Base-by-base conservation (phyloP, 768 basidiomycete species). In the Tylopilus balloui region DNA sequence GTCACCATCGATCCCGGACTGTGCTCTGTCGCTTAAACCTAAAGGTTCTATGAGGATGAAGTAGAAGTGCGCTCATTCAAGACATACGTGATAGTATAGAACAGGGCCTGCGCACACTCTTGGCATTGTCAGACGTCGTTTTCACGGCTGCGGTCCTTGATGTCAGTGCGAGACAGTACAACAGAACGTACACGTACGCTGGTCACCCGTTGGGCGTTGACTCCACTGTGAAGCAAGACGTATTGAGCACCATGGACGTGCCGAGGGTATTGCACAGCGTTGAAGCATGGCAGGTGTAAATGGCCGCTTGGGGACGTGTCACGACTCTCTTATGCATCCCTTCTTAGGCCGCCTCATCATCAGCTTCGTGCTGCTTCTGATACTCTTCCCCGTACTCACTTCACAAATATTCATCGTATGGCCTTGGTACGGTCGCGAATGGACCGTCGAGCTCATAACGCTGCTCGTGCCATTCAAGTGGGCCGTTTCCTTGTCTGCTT, bases 381-480 rank as follows among this genome's bases (percentile, higher is more conserved):
- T 92, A 37, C 78, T 74, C 44, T 98, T 97, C 68, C 92, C 97
- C 55, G 80, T 89, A 2, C 90, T 91, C 66, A 86, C 88, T 6
- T 82, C 86, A 2, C 95, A 98, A 67, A 78, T 92, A 58, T 93
- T 88, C 69, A 75, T 97, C 51, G 82, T 96, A 64, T 81, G 81
- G 91, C 92, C 92, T 19, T 96, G 91, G 91, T 95, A 94, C 61
- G 90, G 92, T 34, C 68, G 77, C 31, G 83, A 69, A 42, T 54
- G 89, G 53, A 84, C 89, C 13, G 69, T 88, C 35, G 83, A 92
- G 60, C 80, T 95, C 38, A 52, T 95, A 32, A 71, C 67, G 19
- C 75, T 94, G n/a, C 75, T 96, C 19, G 54, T 81, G 3, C 95
- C 95, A 9, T 95, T 95, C 86, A 94, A 95, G 92, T 93, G 63